Base-by-base conservation (phyloP, 495 filamentous ascomycete species). In the Hamigera avellanea region DNA sequence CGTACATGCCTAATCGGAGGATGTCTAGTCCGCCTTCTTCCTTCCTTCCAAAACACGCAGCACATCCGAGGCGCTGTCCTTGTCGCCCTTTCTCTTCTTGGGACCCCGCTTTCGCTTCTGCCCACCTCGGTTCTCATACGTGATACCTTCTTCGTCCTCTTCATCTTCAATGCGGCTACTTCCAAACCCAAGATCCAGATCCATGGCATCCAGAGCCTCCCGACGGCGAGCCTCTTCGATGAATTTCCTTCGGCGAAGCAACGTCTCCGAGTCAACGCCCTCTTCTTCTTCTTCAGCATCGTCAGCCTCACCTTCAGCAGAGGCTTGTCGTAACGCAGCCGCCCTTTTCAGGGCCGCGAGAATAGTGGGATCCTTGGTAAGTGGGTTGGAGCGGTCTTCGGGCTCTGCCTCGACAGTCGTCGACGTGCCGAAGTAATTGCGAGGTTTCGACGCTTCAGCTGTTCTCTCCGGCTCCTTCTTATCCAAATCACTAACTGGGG, bases 131-230 rank as follows among this genome's bases (percentile, higher is more conserved):
- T 65, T 72, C 18, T 70, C 66, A 27, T 66, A 69, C 12, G 83
- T 77, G 29, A 86, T 64, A 15, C 69, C 76, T 1, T 80, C 69
- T 37, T 82, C 87, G 33, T 93, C 87, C 26, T 81, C 85, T 27
- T 79, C 81, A 47, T 93, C 87, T 32, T 80, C 86, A 40, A 80
- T 72, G 15, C 86, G 73, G 44, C 80, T 86, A 12, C 80, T 80
- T 6, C 93, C 91, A 52, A 98, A 96, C 21, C 86, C 91, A 57
- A 95, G 67, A 47, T 98, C 91, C 63, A 98, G 73, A 59, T 98
- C 91, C 29, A 87, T 83, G 8, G 83, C 77, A 59, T 98, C 91
- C 29, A 88, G 72, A 42, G 82, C 81, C 29, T 78, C 72, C 5
- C 50, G 55, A 6, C 61, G 60, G 17, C 52, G 57, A 5, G 57